Conservation (phyloP, 495 filamentous ascomycete species). For the Immersiella caudata region DNA sequence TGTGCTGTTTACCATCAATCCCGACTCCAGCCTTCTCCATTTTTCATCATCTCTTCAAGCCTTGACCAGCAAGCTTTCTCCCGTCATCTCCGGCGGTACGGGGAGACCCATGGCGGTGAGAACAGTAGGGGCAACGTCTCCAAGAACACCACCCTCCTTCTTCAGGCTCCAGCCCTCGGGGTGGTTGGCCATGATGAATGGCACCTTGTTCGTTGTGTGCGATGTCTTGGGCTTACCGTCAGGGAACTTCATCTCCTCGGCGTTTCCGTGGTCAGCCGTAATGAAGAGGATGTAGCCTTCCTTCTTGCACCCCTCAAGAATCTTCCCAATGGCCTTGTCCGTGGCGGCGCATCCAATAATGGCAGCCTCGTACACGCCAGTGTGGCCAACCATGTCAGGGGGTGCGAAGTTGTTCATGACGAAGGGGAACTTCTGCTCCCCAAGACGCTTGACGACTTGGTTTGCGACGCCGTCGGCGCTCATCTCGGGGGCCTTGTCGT, state of each 20-base stretch:
- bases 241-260: slow-evolving; percentile 97
- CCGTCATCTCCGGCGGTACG: slow-evolving; percentile 90
- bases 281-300: slow-evolving; percentile 89
- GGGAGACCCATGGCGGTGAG: slow-evolving; percentile 87
- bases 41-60: slow-evolving; percentile 37
- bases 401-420: slow-evolving; percentile 99
- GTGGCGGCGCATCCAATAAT: slow-evolving; percentile 82
- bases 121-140: slow-evolving; percentile 93
- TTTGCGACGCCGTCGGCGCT: slow-evolving; percentile 84
- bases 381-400: slow-evolving; percentile 99
- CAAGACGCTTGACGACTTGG: slow-evolving; percentile 82
- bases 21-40: background rate
- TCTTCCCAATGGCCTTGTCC: slow-evolving; percentile 88
- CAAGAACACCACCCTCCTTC: slow-evolving; percentile 80
- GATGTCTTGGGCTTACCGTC: slow-evolving; percentile 96
- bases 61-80: slow-evolving; percentile 80
- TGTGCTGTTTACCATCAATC: slow-evolving; percentile 15
- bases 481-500: slow-evolving; percentile 97
- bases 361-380: slow-evolving; percentile 95
- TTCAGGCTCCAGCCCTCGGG: slow-evolving; percentile 86
- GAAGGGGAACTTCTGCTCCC: slow-evolving; percentile 82
- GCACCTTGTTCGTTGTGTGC: slow-evolving; percentile 96
- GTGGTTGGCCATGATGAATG: slow-evolving; percentile 97
- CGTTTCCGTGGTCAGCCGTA: slow-evolving; percentile 95
- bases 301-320: slow-evolving; percentile 92